Conservation (phyloP, 2,329 filamentous ascomycete species). For the Metarhizium anisopliae region DNA sequence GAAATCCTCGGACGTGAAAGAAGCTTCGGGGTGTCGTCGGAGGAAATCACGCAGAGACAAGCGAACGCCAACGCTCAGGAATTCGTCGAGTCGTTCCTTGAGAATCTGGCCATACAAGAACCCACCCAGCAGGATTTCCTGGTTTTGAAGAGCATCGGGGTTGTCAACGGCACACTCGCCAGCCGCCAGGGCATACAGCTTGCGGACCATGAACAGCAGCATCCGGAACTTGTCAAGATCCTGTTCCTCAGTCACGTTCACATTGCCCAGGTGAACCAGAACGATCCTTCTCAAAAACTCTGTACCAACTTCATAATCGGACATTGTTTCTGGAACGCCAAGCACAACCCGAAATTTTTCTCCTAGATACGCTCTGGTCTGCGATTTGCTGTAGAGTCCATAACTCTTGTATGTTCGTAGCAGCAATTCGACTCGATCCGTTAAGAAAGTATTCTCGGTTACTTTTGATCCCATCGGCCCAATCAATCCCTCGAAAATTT, state of each 20-base stretch:
- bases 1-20: conserved; percentile 73
- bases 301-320: conserved; percentile 79
- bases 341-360: conserved; percentile 86
- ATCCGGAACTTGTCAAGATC: conserved; percentile 90
- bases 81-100: conserved; percentile 90
- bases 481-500: conserved; percentile 91
- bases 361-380: conserved; percentile 80
- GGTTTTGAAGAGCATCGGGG: conserved; percentile 91
- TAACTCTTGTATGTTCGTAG: conserved; percentile 91
- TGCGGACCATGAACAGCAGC: conserved; percentile 91
- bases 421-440: conserved; percentile 85
- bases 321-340: conserved; percentile 72
- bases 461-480: conserved; percentile 69
- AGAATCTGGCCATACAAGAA: conserved; percentile 92
- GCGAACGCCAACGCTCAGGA: conserved; percentile 52
- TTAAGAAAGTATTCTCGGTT: conserved; percentile 82
- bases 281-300: conserved; percentile 89
- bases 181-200: conserved; percentile 86
- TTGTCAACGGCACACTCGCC: conserved; percentile 93
- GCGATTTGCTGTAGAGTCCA: conserved; percentile 68
- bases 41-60: conserved; percentile 47
- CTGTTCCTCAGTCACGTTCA: conserved; percentile 74
- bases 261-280: conserved; percentile 81
- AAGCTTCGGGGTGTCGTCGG: conserved; percentile 47
- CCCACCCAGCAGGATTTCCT: conserved; percentile 87